Percentiles rank a stretch among this genome's conserved stretches.
Evolutionary conservation across 202 grass and related monocot species (phyloP).

Genomic region (Saccharum hybrid): DNA sequence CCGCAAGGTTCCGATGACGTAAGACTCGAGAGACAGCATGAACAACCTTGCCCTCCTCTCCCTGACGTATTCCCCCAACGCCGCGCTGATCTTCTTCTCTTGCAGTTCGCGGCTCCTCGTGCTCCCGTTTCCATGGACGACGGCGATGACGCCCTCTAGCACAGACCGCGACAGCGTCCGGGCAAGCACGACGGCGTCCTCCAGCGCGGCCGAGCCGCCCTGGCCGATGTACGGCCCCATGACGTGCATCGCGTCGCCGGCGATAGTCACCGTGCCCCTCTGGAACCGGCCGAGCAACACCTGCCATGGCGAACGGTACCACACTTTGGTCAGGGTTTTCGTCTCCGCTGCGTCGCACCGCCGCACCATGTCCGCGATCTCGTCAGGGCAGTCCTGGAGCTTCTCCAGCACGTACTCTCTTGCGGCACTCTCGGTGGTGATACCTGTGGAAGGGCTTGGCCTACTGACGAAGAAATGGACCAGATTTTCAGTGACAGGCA

Average conservation of each 20-base stretch:
- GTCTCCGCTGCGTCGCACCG: too few relatives aligned
- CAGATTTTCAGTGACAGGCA: slow-evolving; percentile 37
- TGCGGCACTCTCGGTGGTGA: not conserved
- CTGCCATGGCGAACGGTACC: slow-evolving; percentile 52
- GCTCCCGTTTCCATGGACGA: too few relatives aligned
- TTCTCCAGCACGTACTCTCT: too few relatives aligned
- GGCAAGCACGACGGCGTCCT: slow-evolving; percentile 58
- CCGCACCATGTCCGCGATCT: too few relatives aligned
- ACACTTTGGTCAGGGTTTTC: slow-evolving; percentile 8
- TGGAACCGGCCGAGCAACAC: slow-evolving; percentile 11
- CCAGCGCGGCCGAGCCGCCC: slow-evolving; percentile 47
- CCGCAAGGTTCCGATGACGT: not conserved
- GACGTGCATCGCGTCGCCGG: slow-evolving; percentile 63
- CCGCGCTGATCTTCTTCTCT: not conserved
- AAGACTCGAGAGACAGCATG: slow-evolving; percentile 37
- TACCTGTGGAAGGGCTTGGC: not conserved
- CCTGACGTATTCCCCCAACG: slow-evolving; percentile 40
- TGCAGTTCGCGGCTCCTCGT: not conserved
- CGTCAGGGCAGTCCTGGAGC: too few relatives aligned
- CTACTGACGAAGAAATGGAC: slow-evolving; percentile 38
- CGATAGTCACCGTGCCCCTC: slow-evolving; percentile 39
- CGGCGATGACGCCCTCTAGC: not conserved
- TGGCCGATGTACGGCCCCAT: slow-evolving; percentile 58
- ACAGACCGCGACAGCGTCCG: slow-evolving; percentile 38
- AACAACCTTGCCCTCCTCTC: slow-evolving; percentile 56